Evolutionary conservation across 768 basidiomycete species (phyloP).

Genomic region (Collybia nuda): DNA sequence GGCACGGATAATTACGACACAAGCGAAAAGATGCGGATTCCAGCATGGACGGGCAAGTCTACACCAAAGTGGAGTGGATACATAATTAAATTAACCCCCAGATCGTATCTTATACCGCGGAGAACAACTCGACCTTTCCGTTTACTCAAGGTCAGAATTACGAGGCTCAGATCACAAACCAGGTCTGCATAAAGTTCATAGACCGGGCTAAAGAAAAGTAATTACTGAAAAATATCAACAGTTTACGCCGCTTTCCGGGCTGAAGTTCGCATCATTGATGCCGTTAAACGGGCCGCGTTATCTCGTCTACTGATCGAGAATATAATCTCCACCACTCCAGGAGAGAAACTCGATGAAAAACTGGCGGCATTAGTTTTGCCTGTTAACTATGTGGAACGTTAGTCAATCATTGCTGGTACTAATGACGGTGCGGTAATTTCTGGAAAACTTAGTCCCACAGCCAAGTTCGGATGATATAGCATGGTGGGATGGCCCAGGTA

Average conservation of each 20-base stretch:
- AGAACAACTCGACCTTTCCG: slow-evolving; percentile 61
- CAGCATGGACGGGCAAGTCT: slow-evolving; percentile 90
- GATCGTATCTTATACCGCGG: slow-evolving; percentile 94
- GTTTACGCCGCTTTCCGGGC: slow-evolving; percentile 86
- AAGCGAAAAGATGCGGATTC: slow-evolving; percentile 94
- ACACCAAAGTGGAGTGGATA: background rate
- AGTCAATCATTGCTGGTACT: slow-evolving; percentile 21
- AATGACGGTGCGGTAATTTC: background rate
- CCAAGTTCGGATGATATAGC: slow-evolving; percentile 75
- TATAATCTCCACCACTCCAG: slow-evolving; percentile 59
- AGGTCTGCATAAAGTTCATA: slow-evolving; percentile 42
- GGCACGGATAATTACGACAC: slow-evolving; percentile 89
- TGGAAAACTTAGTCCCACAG: slow-evolving; percentile 61
- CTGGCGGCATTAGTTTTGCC: slow-evolving; percentile 57
- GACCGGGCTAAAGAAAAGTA: background rate
- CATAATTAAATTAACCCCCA: slow-evolving; percentile 25
- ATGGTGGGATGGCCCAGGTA: slow-evolving; percentile 83
- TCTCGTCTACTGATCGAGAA: slow-evolving; percentile 68
- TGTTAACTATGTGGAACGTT: slow-evolving; percentile 41
- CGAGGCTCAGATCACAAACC: slow-evolving; percentile 95
- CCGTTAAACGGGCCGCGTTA: slow-evolving; percentile 68
- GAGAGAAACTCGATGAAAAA: slow-evolving; percentile 72
- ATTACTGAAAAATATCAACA: slow-evolving; percentile 23
- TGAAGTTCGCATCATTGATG: slow-evolving; percentile 77
- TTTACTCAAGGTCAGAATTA: slow-evolving; percentile 85